Percentiles rank a stretch among this genome's conserved stretches.
Evolutionary conservation across 495 filamentous ascomycete species (phyloP).

Genomic region (Bryoglossum gracile): DNA sequence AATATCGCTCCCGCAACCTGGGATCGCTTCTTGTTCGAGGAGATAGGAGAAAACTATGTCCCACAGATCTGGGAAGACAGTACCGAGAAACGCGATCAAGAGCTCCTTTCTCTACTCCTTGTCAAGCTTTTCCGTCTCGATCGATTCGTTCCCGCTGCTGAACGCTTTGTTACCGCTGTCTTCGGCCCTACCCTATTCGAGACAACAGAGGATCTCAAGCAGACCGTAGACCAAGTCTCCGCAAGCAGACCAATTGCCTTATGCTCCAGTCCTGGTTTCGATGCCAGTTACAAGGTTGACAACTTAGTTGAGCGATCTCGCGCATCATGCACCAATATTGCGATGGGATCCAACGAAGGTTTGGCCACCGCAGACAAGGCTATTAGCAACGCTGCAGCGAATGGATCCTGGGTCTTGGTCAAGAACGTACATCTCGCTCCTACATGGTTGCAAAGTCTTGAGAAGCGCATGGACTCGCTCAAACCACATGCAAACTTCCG

Average conservation of each 20-base stretch:
- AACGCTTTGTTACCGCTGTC: slow-evolving; percentile 80
- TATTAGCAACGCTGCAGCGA: slow-evolving; percentile 84
- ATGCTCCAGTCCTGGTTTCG: slow-evolving; percentile 91
- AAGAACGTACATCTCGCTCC: slow-evolving; percentile 99
- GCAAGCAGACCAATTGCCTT: slow-evolving; percentile 82
- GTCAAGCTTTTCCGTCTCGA: slow-evolving; percentile 94
- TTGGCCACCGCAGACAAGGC: slow-evolving; percentile 89
- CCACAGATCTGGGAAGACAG: slow-evolving; percentile 67
- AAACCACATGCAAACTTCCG: slow-evolving; percentile 93
- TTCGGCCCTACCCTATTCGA: slow-evolving; percentile 84
- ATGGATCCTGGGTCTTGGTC: slow-evolving; percentile 91
- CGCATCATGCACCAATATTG: slow-evolving; percentile 86
- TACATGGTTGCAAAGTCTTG: slow-evolving; percentile 90
- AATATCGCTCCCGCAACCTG: slow-evolving; percentile 55
- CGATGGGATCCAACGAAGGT: slow-evolving; percentile 97
- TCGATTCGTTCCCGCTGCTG: slow-evolving; percentile 84
- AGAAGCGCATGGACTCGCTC: slow-evolving; percentile 91
- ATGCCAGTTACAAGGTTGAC: slow-evolving; percentile 98
- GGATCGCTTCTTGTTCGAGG: slow-evolving; percentile 75
- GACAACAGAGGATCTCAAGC: slow-evolving; percentile 71
- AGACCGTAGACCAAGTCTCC: slow-evolving; percentile 76
- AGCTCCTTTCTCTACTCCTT: slow-evolving; percentile 77
- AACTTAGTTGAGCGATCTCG: slow-evolving; percentile 77
- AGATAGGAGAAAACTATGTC: slow-evolving; percentile 82
- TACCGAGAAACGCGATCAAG: slow-evolving; percentile 58